Conservation (phyloP, 495 filamentous ascomycete species). For the Penicillium mononematosum region DNA sequence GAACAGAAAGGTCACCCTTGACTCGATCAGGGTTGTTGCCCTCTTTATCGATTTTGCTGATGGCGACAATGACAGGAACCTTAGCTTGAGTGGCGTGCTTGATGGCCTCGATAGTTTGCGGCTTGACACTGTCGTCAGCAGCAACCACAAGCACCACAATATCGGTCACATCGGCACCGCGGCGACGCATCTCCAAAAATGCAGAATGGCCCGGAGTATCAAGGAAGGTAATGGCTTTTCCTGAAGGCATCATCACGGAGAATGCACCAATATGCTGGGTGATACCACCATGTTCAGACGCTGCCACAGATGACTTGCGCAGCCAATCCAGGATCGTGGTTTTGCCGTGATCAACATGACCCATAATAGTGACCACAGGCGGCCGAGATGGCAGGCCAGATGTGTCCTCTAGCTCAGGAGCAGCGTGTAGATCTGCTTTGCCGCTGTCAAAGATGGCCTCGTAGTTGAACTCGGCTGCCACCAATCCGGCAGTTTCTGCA, state of each 20-base stretch:
- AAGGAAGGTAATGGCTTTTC: constrained; percentile 90
- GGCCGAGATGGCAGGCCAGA: constrained; percentile 70
- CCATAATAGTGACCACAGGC: constrained; percentile 99
- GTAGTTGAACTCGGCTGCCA: constrained; percentile 90
- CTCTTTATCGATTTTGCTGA: constrained; percentile 94
- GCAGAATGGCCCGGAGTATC: constrained; percentile 97
- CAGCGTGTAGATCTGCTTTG: constrained; percentile 71
- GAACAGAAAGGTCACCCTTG: constrained; percentile 80
- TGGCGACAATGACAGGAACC: constrained; percentile 96
- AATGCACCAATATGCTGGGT: constrained; percentile 99
- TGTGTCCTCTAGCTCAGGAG: constrained; percentile 64
- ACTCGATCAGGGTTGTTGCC: constrained; percentile 75
- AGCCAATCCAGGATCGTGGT: constrained; percentile 94
- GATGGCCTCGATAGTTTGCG: constrained; percentile 94
- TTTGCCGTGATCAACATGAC: constrained; percentile 98
- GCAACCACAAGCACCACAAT: constrained; percentile 96
- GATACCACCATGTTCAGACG: constrained; percentile 91
- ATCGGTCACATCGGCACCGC: constrained; percentile 94
- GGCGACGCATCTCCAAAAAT: constrained; percentile 92
- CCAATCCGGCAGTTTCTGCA: constrained; percentile 83
- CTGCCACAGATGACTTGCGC: constrained; percentile 87
- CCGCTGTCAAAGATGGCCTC: constrained; percentile 79
- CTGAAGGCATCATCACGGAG: constrained; percentile 79
- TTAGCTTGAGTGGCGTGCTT: constrained; percentile 88
- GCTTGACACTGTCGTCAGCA: constrained; percentile 96